Evolutionary conservation across 768 basidiomycete species (phyloP), one percentile per base, ranked within the genome.

Genomic region (Naganishia randhawae): DNA sequence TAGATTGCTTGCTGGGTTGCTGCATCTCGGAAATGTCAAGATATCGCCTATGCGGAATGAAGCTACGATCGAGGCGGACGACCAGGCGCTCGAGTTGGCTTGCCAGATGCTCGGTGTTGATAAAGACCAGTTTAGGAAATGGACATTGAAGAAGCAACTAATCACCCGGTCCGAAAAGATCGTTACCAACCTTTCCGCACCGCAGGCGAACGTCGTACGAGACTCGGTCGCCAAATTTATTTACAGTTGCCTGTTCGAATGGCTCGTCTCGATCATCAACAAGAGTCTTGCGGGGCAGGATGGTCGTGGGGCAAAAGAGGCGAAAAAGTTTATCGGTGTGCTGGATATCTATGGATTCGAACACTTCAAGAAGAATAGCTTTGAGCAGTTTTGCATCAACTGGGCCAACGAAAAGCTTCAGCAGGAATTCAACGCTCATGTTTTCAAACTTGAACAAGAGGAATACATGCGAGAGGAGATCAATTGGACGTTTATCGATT

Each of bases 401-500:
- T 99, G 98, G 78, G 96, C 96, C 27, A 99, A 99, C 76, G 96
- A 81, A 69, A 80, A 78, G 81, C 81, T 98, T 52, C 96, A 99
- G 74, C 96, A 98, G 80, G 94, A 96, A 91, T 99, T 99, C 83
- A 98, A 98, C 75, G 96, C 95, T 0, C 96, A 99, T 77, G 96
- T 99, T 55, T 80, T 80, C 76, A 79, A 79, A 84, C 86, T 99
- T 48, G 96, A 99, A 78, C 96, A 99, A 83, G 96, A 98, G 78
- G 96, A 99, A 81, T 99, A 99, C 76, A 87, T 98, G 62, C 91
- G 95, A 72, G 96, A 99, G 78, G 85, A 96, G 80, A 99, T 99
- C 78, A 92, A 96, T 78, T 99, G 96, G 96, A 97, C 91, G 10
- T 98, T 98, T 81, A 99, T 99, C 79, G 95, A 98, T 75, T 99